A percentile compares a stretch with the other conserved stretches of the same genome.
Evolutionary conservation across 345 rosid species (phyloP).

Genomic region (Citrus maxima): DNA sequence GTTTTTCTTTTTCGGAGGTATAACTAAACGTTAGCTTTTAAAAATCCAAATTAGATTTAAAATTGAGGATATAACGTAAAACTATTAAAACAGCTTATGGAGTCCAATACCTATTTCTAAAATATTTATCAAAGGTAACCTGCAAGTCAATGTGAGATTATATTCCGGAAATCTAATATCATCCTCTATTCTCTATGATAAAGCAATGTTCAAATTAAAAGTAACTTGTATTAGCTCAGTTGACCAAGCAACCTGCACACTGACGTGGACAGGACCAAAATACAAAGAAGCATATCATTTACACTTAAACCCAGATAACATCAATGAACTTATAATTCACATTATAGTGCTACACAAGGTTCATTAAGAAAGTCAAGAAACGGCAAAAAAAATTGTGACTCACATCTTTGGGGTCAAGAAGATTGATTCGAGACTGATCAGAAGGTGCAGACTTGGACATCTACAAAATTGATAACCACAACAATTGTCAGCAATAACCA

Average conservation of each 20-base stretch:
- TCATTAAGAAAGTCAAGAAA: conserved; percentile 6
- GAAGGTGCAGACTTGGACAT: conserved; percentile 96
- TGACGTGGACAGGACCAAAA: neutral
- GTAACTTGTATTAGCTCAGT: neutral
- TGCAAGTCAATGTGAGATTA: neutral
- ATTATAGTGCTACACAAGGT: neutral
- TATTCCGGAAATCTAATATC: neutral
- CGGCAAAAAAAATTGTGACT: conserved; percentile 28
- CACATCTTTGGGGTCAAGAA: conserved; percentile 92
- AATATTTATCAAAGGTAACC: neutral
- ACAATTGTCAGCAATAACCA: conserved; percentile 5
- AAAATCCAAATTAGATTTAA: neutral
- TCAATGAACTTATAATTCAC: neutral
- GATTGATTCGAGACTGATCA: conserved; percentile 91
- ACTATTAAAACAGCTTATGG: neutral
- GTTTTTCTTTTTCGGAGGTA: neutral
- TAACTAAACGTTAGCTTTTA: neutral
- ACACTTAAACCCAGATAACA: neutral
- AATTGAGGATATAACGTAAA: neutral
- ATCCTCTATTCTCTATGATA: neutral
- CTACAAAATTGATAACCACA: conserved; percentile 42
- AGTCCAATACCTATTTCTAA: neutral
- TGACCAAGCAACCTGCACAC: neutral
- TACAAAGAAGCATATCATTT: neutral
- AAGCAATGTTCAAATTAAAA: neutral